Evolutionary conservation across 306 rosid species (phyloP), one percentile per base, ranked within the genome.

Genomic region (Ormosia semicastrata): DNA sequence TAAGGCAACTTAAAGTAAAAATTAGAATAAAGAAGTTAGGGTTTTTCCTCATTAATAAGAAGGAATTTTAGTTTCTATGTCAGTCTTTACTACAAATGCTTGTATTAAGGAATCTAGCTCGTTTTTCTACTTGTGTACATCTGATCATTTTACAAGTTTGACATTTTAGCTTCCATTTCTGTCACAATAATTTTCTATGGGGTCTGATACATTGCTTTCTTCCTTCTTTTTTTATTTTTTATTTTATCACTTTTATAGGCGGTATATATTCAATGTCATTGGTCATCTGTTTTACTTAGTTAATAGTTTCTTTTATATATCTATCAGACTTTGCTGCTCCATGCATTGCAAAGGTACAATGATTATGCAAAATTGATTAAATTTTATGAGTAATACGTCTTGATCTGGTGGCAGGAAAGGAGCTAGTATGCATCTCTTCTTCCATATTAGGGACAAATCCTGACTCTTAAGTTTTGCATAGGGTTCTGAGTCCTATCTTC

Each of bases 391-490:
- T 62, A 12, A 53, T 64, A 30, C 54, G 56, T 76, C 1, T 34
- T 64, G 41, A 7, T 18, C 2, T 81, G 14, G 68, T 77, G 24
- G 57, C 86, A 85, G 88, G 84, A 66, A 77, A 81, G 73, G 81
- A 77, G 79, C 44, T 72, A 7, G 34, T 46, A 3, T 63, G 69
- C 81, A 47, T 75, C 30, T 53, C 34, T 76, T 72, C 58, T 37
- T 57, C 8, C 70, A 47, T 71, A 71, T 71, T 29, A 14, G 71
- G 24, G 68, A 65, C 17, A 71, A 65, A 49, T 65, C 54, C 62
- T 49, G 74, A 58, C 43, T 24, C n/a, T 3, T 13, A 73, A 75
- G 43, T 14, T 76, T 52, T 76, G 73, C 78, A 17, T 57, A 65
- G 81, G 81, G 64, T 66, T 75, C 72, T 17, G 10, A 54, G 36